Conservation (phyloP, 192 early-diverging fungal genomes). For the Coemansia sp. region DNA sequence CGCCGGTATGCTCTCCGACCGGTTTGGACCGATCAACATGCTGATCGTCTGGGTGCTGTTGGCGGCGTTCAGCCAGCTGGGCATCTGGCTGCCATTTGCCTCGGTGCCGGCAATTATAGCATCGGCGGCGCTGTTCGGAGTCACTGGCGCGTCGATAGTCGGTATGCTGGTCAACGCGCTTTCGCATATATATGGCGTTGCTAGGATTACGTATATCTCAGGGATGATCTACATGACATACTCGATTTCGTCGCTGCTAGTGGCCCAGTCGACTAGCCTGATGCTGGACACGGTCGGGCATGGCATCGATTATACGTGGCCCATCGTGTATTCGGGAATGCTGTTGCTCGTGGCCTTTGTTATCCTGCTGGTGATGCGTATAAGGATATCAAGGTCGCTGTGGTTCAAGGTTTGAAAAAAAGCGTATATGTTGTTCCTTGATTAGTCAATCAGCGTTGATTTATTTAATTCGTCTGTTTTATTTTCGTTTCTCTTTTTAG, state of each 20-base stretch:
- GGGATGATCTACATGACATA: conserved; percentile 52
- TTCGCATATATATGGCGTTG: conserved; percentile 41
- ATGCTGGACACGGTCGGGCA: conserved; percentile 52
- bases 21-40: conserved; percentile 41
- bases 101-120: conserved; percentile 26
- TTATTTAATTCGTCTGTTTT: background rate
- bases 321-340: conserved; percentile 44
- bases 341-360: conserved; percentile 24
- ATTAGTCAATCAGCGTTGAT: background rate
- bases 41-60: conserved; percentile 38
- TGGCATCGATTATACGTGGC: conserved; percentile 46
- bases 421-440: background rate
- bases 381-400: conserved; percentile 24
- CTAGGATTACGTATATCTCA: conserved; percentile 43
- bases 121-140: conserved; percentile 41
- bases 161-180: conserved; percentile 45
- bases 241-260: conserved; percentile 37
- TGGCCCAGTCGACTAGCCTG: conserved; percentile 43
- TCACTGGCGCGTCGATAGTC: conserved; percentile 38
- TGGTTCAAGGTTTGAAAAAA: conserved; percentile 10
- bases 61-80: conserved; percentile 41
- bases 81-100: conserved; percentile 48
- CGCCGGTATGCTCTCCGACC: conserved; percentile 39
- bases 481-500: conserved; percentile 6
- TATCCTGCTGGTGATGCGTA: conserved; percentile 29